Percentiles rank a stretch among this genome's conserved stretches.
Evolutionary conservation across 495 filamentous ascomycete species (phyloP).

Genomic region (Penicillium desertorum): DNA sequence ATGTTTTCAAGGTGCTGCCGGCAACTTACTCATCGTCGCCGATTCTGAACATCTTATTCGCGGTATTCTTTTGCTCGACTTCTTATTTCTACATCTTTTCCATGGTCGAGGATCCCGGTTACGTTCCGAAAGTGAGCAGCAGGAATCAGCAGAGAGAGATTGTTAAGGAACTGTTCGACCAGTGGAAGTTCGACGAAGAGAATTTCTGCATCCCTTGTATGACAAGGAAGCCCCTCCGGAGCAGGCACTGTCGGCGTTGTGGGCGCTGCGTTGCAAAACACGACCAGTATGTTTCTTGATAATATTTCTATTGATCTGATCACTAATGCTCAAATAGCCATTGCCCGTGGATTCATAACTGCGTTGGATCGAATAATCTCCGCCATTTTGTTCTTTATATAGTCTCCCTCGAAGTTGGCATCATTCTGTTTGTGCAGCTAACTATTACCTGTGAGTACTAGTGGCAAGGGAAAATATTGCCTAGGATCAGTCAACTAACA

Average conservation of each 20-base stretch:
- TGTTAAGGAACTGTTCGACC: slow-evolving; percentile 76
- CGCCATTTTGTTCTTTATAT: slow-evolving; percentile 93
- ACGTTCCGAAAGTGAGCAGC: slow-evolving; percentile 87
- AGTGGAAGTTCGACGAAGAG: slow-evolving; percentile 88
- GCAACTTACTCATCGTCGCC: slow-evolving; percentile 63
- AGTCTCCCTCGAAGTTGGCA: slow-evolving; percentile 69
- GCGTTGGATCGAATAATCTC: slow-evolving; percentile 90
- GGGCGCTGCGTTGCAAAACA: slow-evolving; percentile 92
- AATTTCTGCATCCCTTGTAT: slow-evolving; percentile 95
- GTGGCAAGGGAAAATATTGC: neutral
- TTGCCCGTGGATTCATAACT: slow-evolving; percentile 97
- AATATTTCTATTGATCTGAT: neutral
- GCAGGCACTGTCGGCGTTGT: slow-evolving; percentile 92
- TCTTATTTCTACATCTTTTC: slow-evolving; percentile 81
- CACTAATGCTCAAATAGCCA: slow-evolving; percentile 65
- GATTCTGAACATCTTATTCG: slow-evolving; percentile 74
- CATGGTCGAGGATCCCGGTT: slow-evolving; percentile 89
- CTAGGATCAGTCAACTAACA: slow-evolving; percentile 19
- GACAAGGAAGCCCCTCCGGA: slow-evolving; percentile 84
- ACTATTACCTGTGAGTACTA: slow-evolving; percentile 53
- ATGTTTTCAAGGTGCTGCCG: slow-evolving; percentile 70
- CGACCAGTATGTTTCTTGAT: slow-evolving; percentile 72
- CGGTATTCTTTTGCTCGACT: slow-evolving; percentile 60
- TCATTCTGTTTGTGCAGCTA: slow-evolving; percentile 60
- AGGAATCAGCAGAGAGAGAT: slow-evolving; percentile 82